Evolutionary conservation across 106 monocot species (phyloP).

Genomic region (Acanthochlamys bracteata): DNA sequence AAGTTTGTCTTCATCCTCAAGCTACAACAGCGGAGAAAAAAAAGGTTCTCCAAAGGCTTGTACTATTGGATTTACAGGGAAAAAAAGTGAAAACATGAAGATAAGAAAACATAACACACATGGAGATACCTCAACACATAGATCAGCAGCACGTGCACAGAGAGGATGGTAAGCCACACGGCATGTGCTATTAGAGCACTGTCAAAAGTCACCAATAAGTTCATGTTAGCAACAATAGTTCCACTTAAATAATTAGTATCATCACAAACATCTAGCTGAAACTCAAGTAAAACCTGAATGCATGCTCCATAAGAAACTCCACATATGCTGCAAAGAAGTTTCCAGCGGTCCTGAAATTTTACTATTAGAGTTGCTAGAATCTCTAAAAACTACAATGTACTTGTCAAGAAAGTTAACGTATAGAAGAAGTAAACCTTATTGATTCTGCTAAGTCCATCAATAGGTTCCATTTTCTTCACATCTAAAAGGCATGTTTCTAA

Average conservation of each 20-base stretch:
- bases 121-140: constrained; percentile 80
- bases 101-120: constrained; percentile 1
- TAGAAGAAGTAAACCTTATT: constrained; percentile 50
- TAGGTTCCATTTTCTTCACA: constrained; percentile 95
- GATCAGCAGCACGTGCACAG: constrained; percentile 97
- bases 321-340: constrained; percentile 95
- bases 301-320: constrained; percentile 93
- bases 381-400: neutral
- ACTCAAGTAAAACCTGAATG: constrained; percentile 58
- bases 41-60: too few relatives aligned
- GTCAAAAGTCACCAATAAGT: constrained; percentile 11
- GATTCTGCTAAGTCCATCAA: constrained; percentile 86
- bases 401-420: neutral
- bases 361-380: neutral
- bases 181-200: constrained; percentile 88
- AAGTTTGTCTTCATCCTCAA: constrained; percentile 74
- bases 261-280: constrained; percentile 1
- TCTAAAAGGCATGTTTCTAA: constrained; percentile 89
- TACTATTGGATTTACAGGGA: too few relatives aligned
- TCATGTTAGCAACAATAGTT: too few relatives aligned
- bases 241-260: neutral
- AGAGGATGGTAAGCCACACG: constrained; percentile 97
- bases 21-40: constrained; percentile 45
- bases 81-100: neutral
- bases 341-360: constrained; percentile 79